Percentiles rank a stretch among this genome's conserved stretches.
Conservation (phyloP, 371 early-diverging fungal genomes). For the Mortierella sp. region DNA sequence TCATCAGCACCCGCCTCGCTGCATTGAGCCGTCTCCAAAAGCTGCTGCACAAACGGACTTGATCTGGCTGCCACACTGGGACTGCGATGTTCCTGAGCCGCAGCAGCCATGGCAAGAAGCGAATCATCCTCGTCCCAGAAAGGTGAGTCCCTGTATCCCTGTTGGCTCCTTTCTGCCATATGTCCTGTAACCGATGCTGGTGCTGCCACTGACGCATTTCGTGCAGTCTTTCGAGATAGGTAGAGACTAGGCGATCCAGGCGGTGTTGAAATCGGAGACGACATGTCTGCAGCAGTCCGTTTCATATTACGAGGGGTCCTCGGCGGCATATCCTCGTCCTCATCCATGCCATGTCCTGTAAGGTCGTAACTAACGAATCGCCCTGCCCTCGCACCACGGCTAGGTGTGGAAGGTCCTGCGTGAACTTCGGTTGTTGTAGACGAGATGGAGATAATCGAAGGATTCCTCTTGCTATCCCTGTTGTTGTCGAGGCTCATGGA, state of each 20-base stretch:
- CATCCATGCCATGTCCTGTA: conserved; percentile 22
- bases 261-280: conserved; percentile 24
- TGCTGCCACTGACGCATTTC: conserved; percentile 16
- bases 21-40: conserved; percentile 14
- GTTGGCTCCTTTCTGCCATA: neutral
- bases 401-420: conserved; percentile 23
- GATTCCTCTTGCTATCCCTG: conserved; percentile 22
- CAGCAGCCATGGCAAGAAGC: neutral
- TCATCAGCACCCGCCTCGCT: neutral
- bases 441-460: conserved; percentile 34
- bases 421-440: conserved; percentile 25
- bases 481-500: neutral
- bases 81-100: neutral
- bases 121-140: conserved; percentile 18
- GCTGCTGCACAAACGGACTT: conserved; percentile 32
- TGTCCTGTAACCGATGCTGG: neutral
- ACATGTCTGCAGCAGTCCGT: conserved; percentile 30
- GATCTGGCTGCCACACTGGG: neutral
- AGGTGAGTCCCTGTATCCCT: conserved; percentile 16
- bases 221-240: conserved; percentile 17
- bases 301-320: conserved; percentile 27
- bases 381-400: conserved; percentile 12
- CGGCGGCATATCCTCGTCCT: conserved; percentile 18
- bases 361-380: conserved; percentile 27
- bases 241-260: conserved; percentile 22